Percentiles rank a stretch among this genome's conserved stretches.
These are phyloP conservation scores for Schwanniomyces vanrijiae DNA, from an alignment of 805 yeast genomes.

Conservation along the genomic window DNA sequence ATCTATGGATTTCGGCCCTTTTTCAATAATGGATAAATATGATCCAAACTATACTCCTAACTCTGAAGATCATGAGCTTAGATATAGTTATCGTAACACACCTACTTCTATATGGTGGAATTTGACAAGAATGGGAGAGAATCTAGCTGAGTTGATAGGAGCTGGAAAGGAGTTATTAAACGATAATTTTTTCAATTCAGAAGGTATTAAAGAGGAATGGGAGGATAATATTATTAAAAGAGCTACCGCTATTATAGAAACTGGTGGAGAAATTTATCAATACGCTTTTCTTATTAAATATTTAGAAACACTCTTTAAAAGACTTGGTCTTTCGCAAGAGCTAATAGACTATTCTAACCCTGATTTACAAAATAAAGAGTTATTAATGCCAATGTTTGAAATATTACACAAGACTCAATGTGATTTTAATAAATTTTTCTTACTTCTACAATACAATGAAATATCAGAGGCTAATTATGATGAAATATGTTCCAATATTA, in stretches of 20 bases:
- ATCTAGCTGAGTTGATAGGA: slow-evolving; percentile 78
- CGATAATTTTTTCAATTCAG: slow-evolving; percentile 38
- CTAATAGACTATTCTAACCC: slow-evolving; percentile 31
- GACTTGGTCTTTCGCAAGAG: slow-evolving; percentile 64
- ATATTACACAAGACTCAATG: slow-evolving; percentile 60
- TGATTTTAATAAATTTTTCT: slow-evolving; percentile 81
- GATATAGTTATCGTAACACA: slow-evolving; percentile 81
- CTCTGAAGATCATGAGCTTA: slow-evolving; percentile 70
- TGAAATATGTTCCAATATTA: slow-evolving; percentile 16
- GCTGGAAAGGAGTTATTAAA: slow-evolving; percentile 57
- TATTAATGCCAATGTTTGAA: slow-evolving; percentile 61
- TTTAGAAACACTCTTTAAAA: slow-evolving; percentile 52
- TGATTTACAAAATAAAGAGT: slow-evolving; percentile 38
- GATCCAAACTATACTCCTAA: slow-evolving; percentile 85
- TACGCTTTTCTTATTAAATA: slow-evolving; percentile 59
- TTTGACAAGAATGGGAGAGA: slow-evolving; percentile 79
- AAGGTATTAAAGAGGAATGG: slow-evolving; percentile 48
- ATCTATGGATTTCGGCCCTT: slow-evolving; percentile 93
- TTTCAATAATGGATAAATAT: slow-evolving; percentile 83
- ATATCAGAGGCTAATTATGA: slow-evolving; percentile 10
- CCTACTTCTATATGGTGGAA: slow-evolving; percentile 95
- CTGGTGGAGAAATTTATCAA: slow-evolving; percentile 66
- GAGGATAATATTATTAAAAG: slow-evolving; percentile 53
- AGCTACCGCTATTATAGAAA: slow-evolving; percentile 64
- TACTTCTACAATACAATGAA: slow-evolving; percentile 49